Conservation (phyloP, 2,329 filamentous ascomycete species). For the Penicillium sp. region DNA sequence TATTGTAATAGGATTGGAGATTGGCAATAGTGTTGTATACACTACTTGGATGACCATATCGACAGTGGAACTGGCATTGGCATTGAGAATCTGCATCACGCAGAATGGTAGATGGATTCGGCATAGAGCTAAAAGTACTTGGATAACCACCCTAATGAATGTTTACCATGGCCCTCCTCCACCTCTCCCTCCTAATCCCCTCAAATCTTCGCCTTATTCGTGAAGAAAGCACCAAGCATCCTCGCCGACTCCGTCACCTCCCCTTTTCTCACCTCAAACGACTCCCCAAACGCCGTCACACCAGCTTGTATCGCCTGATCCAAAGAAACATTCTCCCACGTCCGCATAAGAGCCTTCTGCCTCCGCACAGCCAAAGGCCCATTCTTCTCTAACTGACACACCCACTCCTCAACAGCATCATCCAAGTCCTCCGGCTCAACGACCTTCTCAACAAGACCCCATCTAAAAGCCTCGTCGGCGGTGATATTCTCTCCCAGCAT, state of each 20-base stretch:
- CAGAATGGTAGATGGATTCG: not conserved
- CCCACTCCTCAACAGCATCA: conserved; percentile 41
- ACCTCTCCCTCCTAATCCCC: not conserved
- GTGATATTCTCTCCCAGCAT: conserved; percentile 45
- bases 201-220: conserved; percentile 4
- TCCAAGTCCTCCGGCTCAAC: conserved; percentile 39
- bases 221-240: conserved; percentile 21
- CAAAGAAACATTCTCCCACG: conserved; percentile 37
- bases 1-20: not conserved
- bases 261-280: conserved; percentile 23
- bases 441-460: conserved; percentile 47
- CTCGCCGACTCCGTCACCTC: conserved; percentile 14
- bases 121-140: conserved; percentile 8
- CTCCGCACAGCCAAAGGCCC: conserved; percentile 40
- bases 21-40: not conserved
- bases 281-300: conserved; percentile 36
- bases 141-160: not conserved
- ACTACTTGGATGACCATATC: conserved; percentile 1
- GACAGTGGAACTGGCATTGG: not conserved
- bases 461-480: conserved; percentile 40
- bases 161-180: not conserved
- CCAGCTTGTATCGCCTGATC: conserved; percentile 34
- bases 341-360: conserved; percentile 42
- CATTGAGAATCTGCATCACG: not conserved
- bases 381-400: conserved; percentile 36